Evolutionary conservation across 176 grass and related monocot genomes (phyloP).

Genomic region (Tillandsia fasciculata): DNA sequence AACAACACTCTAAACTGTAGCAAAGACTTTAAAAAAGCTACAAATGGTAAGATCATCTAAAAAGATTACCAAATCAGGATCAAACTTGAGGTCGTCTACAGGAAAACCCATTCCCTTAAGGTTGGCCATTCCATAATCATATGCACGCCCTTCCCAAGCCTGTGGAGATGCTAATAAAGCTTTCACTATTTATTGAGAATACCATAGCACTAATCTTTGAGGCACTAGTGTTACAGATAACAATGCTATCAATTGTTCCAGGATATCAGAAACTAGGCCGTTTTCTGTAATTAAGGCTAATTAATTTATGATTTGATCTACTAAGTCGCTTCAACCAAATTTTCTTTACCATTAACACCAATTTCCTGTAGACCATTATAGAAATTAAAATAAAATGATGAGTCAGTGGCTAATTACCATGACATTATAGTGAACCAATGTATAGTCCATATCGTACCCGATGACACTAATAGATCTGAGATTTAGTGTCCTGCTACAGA

Average conservation of each 20-base stretch:
- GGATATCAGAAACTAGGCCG: too few relatives aligned
- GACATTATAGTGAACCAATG: constrained; percentile 89
- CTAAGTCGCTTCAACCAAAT: too few relatives aligned
- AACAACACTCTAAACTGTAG: not conserved
- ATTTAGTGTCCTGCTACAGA: constrained; percentile 92
- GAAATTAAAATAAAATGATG: constrained; percentile 4
- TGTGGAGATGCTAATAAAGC: constrained; percentile 23
- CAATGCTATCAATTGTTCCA: too few relatives aligned
- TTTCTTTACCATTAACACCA: not conserved
- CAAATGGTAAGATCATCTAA: constrained; percentile 12
- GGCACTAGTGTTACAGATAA: not conserved
- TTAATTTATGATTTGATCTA: too few relatives aligned
- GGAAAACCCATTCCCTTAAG: constrained; percentile 78
- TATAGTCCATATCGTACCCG: constrained; percentile 99
- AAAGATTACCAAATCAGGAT: constrained; percentile 72
- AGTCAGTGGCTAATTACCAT: constrained; percentile 47
- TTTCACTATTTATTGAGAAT: not conserved
- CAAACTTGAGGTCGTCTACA: constrained; percentile 87
- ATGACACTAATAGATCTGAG: constrained; percentile 85
- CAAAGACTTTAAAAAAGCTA: constrained; percentile 14
- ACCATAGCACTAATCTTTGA: not conserved
- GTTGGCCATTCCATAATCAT: constrained; percentile 99
- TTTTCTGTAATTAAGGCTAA: too few relatives aligned
- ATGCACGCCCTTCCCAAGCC: constrained; percentile 97
- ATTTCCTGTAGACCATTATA: not conserved